Percentiles rank a stretch among this genome's conserved stretches.
Conservation (phyloP, 345 rosid species). For the Crucihimalaya himalaica region DNA sequence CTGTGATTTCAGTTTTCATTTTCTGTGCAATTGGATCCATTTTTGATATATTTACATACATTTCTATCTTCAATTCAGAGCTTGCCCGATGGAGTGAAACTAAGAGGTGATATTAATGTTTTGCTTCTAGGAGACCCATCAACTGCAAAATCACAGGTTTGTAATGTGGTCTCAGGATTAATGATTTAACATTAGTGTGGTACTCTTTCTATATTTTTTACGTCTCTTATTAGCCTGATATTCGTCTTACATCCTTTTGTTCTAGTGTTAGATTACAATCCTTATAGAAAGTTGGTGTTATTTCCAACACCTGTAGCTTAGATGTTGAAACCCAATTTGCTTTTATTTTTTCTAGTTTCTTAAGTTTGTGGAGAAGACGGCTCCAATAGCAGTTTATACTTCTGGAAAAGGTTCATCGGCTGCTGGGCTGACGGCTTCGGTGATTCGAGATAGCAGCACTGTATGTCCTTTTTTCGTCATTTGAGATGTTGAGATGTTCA, state of each 20-base stretch:
- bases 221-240: not conserved
- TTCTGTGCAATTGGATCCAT: not conserved
- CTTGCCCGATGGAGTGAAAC: conserved; percentile 90
- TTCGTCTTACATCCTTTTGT: not conserved
- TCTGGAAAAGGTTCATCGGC: conserved; percentile 99
- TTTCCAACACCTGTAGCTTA: not conserved
- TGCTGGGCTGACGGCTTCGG: conserved; percentile 98
- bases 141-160: conserved; percentile 96
- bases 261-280: conserved; percentile 1
- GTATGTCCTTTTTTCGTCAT: conserved; percentile 54
- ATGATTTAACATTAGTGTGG: not conserved
- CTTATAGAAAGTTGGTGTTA: not conserved
- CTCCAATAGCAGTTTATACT: conserved; percentile 95
- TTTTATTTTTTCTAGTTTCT: conserved; percentile 57
- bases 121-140: conserved; percentile 96
- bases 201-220: not conserved
- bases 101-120: conserved; percentile 95
- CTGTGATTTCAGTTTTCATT: conserved; percentile 1
- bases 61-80: conserved; percentile 42
- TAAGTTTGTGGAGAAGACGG: conserved; percentile 95
- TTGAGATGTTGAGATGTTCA: not conserved
- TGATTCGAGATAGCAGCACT: conserved; percentile 79
- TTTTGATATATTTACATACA: conserved; percentile 5
- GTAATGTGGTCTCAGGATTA: no score
- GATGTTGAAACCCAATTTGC: conserved; percentile 1